Base-by-base conservation (phyloP, 2,329 filamentous ascomycete genomes). In the Zasmidium cellare region DNA sequence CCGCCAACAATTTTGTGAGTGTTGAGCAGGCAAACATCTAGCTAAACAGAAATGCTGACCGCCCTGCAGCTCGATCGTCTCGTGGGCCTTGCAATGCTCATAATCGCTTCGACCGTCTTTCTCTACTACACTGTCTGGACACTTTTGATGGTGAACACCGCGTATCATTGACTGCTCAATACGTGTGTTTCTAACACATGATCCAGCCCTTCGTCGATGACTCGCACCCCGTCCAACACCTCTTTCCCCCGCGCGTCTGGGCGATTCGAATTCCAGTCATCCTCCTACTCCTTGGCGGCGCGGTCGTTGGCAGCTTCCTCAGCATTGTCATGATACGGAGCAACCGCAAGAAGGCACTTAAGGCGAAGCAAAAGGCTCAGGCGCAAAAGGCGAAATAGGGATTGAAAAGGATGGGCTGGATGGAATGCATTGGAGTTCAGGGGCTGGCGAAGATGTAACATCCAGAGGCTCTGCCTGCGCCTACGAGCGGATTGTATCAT, bases 61-160 rank as follows among this genome's bases (percentile, higher is more conserved):
- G 22, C 12, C n/a, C 24, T 18, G 18, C 75, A 99, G 94, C 89
- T 97, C 79, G 94, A 96, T 84, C 92, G 91, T 86, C 84, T 89
- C 67, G 83, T 89, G 67, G 88, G 88, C 77, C 82, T 88, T 77
- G 85, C 83, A 76, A 90, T 90, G 88, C 86, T 91, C 75, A 80
- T 89, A 76, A 81, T 83, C 80, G 87, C 88, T 70, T 87, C 87
- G 65, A 81, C 83, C 69, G 84, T 90, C 74, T 91, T 90, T 75
- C 80, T 89, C 70, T 99, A 99, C 85, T 99, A 99, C 81, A 94
- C 91, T 64, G 85, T 96, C 77, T 99, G 94, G 94, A 96, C 94
- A 24, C 84, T 99, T 65, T 84, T 97, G 66, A 97, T 99, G 90
- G 94, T 97, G 25, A 85, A 58, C 9, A 9, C 2, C 45, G 22